Conservation (phyloP, 2,329 filamentous ascomycete species). For the Capronia americana region DNA sequence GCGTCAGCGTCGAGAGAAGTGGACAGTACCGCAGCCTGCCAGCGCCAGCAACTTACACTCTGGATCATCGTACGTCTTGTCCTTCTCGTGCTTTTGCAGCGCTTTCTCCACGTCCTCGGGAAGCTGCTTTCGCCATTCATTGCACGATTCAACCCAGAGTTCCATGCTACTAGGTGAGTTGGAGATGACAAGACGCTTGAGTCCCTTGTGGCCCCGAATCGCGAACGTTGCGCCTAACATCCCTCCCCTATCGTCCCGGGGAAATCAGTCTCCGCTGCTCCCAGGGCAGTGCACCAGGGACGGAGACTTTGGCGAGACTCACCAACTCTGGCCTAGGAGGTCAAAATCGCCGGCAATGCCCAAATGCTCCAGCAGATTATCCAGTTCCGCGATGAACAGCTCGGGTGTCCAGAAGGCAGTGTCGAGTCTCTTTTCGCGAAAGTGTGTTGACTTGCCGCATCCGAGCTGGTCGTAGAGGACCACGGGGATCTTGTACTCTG, state of each 20-base stretch:
- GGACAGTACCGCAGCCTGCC: not conserved
- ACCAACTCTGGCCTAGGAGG: constrained; percentile 59
- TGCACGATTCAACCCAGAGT: constrained; percentile 37
- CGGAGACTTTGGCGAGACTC: constrained; percentile 1
- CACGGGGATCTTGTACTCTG: constrained; percentile 50
- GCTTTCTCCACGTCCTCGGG: constrained; percentile 35
- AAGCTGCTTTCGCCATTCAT: constrained; percentile 40
- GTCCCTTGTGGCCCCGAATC: constrained; percentile 42
- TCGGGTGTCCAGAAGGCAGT: constrained; percentile 56
- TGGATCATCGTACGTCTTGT: constrained; percentile 36
- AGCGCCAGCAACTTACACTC: constrained; percentile 33
- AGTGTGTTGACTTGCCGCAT: constrained; percentile 57
- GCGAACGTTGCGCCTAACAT: constrained; percentile 58
- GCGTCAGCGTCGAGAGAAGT: not conserved
- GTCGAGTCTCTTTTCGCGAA: constrained; percentile 55
- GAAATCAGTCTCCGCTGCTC: not conserved
- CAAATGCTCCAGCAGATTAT: constrained; percentile 55
- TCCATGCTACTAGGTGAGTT: constrained; percentile 42
- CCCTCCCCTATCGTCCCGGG: constrained; percentile 46
- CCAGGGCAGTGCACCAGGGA: not conserved
- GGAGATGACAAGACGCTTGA: constrained; percentile 50
- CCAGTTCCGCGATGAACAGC: constrained; percentile 58
- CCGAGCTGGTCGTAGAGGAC: constrained; percentile 64
- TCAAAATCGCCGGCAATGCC: constrained; percentile 50
- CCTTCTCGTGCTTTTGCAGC: constrained; percentile 32